Percentiles rank a stretch among this genome's conserved stretches.
Evolutionary conservation across 139 green algal genomes (phyloP).

Genomic region (Haematococcus sp.): DNA sequence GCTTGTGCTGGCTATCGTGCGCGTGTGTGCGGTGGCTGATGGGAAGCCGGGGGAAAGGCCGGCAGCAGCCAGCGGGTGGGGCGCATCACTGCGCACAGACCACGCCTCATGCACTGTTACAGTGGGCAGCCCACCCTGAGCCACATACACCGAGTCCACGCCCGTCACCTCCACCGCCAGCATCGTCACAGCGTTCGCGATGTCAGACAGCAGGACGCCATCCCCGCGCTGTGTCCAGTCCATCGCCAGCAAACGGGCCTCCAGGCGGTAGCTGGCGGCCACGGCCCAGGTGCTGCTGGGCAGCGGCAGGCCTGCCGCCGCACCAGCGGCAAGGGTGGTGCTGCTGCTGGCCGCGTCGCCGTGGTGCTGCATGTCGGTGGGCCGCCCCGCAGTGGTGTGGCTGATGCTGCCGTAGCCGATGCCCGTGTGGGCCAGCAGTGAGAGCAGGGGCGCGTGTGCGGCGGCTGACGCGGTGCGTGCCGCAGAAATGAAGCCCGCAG

Average conservation of each 20-base stretch:
- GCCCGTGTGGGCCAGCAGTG: no score
- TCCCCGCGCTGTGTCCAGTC: constrained; percentile 46
- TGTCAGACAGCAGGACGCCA: constrained; percentile 47
- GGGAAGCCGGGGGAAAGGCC: constrained; percentile 33
- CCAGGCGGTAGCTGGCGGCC: constrained; percentile 13
- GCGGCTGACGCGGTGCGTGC: background rate
- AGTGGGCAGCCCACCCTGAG: background rate
- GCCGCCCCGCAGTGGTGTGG: background rate
- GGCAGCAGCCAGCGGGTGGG: constrained; percentile 43
- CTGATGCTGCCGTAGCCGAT: background rate
- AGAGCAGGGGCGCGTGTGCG: background rate
- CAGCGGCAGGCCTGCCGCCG: constrained; percentile 10
- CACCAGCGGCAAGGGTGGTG: background rate
- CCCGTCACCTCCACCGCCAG: constrained; percentile 7
- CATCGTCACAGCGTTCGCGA: constrained; percentile 40
- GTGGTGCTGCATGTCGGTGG: background rate
- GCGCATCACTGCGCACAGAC: constrained; percentile 23
- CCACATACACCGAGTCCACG: background rate
- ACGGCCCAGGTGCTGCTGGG: constrained; percentile 29
- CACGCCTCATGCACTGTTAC: constrained; percentile 27
- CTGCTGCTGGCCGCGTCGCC: background rate
- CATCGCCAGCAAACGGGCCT: constrained; percentile 21
- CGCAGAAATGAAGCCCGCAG: background rate
- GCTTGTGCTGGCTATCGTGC: background rate
- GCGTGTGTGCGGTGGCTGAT: constrained; percentile 37